Evolutionary conservation across 164 flowering plant species (phyloP), one percentile per base, ranked within the genome.

Genomic region (Chimonanthus salicifolius): DNA sequence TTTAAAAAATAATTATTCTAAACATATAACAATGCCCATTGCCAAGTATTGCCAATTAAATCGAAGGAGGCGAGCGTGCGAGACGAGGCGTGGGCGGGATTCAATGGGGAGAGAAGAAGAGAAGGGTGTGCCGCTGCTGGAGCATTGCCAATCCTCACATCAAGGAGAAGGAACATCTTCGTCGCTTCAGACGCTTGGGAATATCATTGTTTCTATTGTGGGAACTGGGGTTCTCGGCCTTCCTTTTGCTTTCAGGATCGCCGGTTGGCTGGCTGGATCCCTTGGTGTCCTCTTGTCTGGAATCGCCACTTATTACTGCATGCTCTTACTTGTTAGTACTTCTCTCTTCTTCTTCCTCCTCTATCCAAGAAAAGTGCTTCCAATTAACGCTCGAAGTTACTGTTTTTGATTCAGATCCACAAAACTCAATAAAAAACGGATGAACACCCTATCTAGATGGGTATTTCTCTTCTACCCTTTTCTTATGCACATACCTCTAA

Each of bases 171-270:
- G 78, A 44, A 72, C 67, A 7, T 54, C 82, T 44, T 72, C 80
- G 6, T 47, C 76, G 3, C n/a, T 49, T 46, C 78, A 80, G 71
- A 77, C 83, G 49, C 50, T 80, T 0, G 80, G 80, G 46, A 80
- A 80, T 60, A 80, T 80, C 74, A 71, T 80, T 2, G 80, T 80
- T 10, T 78, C 80, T 18, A 65, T 80, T 8, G 78, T 81, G 16
- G 83, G 80, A 2, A 80, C 81, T 1, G 83, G 83, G 58, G 77
- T 75, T 69, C 75, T 81, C n/a, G 83, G 83, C 48, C 80, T 80
- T 8, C 80, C 83, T 43, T 78, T 65, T 9, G 80, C 81, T 71
- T 73, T 78, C 64, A 65, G 43, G 46, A 46, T 74, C 49, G 78
- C 78, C 49, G 82, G 82, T 49, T 80, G 80, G 78, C 74, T 80